phyloP scores from a whole-genome alignment of 2,329 filamentous ascomycete species.

The Neurospora sp. region DNA sequence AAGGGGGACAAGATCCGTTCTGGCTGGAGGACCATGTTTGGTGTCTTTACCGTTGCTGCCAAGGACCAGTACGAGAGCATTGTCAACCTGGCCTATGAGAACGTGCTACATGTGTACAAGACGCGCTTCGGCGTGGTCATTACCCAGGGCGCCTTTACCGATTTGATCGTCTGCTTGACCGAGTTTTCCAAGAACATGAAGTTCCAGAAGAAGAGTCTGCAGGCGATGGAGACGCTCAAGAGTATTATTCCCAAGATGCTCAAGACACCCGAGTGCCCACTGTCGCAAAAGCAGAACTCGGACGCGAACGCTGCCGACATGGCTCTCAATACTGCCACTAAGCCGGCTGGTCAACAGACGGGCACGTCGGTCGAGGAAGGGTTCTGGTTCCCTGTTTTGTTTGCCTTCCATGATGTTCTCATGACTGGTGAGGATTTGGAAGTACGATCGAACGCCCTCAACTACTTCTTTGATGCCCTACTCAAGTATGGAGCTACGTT shows the following conservation, averaged over 20 bases:
- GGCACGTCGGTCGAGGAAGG: slow-evolving; percentile 91
- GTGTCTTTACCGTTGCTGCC: slow-evolving; percentile 92
- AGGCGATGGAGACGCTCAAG: slow-evolving; percentile 91
- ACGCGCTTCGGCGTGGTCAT: slow-evolving; percentile 94
- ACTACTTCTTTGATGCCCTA: slow-evolving; percentile 93
- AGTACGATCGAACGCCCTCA: slow-evolving; percentile 80
- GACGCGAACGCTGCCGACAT: slow-evolving; percentile 25
- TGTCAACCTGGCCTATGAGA: slow-evolving; percentile 93
- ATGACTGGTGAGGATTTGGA: slow-evolving; percentile 99
- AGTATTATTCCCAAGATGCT: slow-evolving; percentile 92
- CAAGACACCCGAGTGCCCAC: slow-evolving; percentile 85
- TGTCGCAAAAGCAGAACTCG: slow-evolving; percentile 54
- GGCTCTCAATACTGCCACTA: slow-evolving; percentile 19
- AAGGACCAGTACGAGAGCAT: slow-evolving; percentile 90
- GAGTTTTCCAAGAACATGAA: slow-evolving; percentile 98
- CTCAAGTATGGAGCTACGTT: slow-evolving; percentile 87
- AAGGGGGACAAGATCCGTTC: slow-evolving; percentile 93
- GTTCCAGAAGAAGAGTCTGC: slow-evolving; percentile 97
- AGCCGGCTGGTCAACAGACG: slow-evolving; percentile 46
- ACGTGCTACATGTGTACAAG: slow-evolving; percentile 91
- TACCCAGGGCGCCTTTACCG: slow-evolving; percentile 90
- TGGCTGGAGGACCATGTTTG: slow-evolving; percentile 99
- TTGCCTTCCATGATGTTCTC: slow-evolving; percentile 95
- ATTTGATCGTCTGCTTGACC: slow-evolving; percentile 90
- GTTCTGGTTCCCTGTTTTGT: slow-evolving; percentile 97